Base-by-base conservation (phyloP, 345 rosid genomes). In the Gossypioides kirkii region DNA sequence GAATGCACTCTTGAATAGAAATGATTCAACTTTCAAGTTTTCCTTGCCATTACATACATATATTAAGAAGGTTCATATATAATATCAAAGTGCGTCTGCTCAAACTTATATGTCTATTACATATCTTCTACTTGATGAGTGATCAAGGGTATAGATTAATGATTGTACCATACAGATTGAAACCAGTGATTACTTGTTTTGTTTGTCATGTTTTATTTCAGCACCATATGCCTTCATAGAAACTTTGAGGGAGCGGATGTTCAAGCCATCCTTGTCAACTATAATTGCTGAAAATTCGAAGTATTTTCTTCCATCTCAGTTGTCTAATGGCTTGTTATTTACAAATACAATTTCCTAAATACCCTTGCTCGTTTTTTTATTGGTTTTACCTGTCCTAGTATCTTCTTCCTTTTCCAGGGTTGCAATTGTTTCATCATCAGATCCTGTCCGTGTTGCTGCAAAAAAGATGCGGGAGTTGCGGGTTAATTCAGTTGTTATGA, bases 161-260 rank as follows among this genome's bases (percentile, higher is more conserved):
- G 42, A 22, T 26, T 2, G 10, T 14, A 23, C 71, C 18, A 23
- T 14, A 25, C 17, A 41, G 49, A 12, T 52, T 53, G 43, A 60
- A 72, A 23, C 74, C 16, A 45, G 55, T 61, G 61, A 49, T 49
- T 49, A 36, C 4, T 61, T 45, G 32, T 45, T 76, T 52, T 26
- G 42, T 55, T 55, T 65, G 10, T 46, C 49, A 68, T 74, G 32
- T n/a, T 64, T 20, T 61, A 36, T 12, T 82, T 61, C 86, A 91
- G 99, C 92, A 17, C 96, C 97, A 6, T 80, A 82, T 82, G 87
- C 96, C 52, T 96, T 96, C 74, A 88, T 96, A 43, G 98, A 96
- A 71, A 96, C 97, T 50, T 78, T 96, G 86, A 90, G 96, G 80
- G 99, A 96, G 69, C 86, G 91, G 70, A 90, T 96, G 94, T 96